phyloP scores from a whole-genome alignment of 495 filamentous ascomycete species.

The Massariosphaeria phaeospora region DNA sequence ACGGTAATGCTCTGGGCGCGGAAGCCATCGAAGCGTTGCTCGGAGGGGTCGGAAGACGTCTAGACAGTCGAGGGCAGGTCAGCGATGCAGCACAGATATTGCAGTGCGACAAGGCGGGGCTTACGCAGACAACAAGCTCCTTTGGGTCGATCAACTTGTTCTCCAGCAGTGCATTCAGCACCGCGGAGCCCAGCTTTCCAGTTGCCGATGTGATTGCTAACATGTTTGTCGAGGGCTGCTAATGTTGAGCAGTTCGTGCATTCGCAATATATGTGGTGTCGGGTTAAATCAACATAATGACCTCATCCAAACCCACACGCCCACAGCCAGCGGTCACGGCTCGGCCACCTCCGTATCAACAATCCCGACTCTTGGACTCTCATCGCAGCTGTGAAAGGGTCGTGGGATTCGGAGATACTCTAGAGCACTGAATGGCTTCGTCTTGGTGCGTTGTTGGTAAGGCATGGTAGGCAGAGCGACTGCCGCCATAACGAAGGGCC shows the following conservation, averaged over 20 bases:
- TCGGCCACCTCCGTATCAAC: too few species aligned
- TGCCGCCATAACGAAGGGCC: too few species aligned
- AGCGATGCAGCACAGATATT: too few species aligned
- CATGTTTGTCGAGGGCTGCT: constrained; percentile 19
- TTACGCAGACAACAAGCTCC: constrained; percentile 39
- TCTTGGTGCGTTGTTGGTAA: too few species aligned
- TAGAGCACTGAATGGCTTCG: too few species aligned
- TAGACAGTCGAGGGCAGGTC: not conserved
- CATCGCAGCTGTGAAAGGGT: too few species aligned
- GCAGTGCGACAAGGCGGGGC: too few species aligned
- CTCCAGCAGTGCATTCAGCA: constrained; percentile 41
- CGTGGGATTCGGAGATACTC: too few species aligned
- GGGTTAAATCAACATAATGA: not conserved
- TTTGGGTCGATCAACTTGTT: constrained; percentile 36
- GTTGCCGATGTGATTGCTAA: constrained; percentile 44
- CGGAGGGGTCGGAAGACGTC: constrained; percentile 35
- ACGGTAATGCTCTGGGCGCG: not conserved
- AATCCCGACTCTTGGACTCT: too few species aligned
- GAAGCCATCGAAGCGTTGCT: constrained; percentile 6
- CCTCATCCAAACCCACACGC: not conserved
- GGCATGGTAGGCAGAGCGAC: too few species aligned
- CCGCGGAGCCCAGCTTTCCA: constrained; percentile 46
- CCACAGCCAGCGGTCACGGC: not conserved
- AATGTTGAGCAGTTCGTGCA: not conserved
- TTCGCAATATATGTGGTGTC: not conserved